phyloP scores from a whole-genome alignment of 257 asterid genomes.

The Solanum neorickii region DNA sequence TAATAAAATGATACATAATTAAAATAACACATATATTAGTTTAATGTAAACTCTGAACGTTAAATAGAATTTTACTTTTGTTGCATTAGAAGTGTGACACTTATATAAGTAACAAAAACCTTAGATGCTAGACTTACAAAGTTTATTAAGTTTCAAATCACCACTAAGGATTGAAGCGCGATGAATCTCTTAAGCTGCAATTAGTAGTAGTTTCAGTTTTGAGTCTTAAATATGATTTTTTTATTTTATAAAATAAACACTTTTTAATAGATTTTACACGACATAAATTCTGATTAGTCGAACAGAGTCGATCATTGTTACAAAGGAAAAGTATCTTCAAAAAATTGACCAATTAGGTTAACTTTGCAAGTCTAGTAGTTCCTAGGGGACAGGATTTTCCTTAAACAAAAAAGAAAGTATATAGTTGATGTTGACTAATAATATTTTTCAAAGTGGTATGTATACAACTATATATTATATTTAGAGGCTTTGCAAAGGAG shows the following conservation, averaged over 20 bases:
- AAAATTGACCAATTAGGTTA: neutral
- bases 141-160: neutral
- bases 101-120: neutral
- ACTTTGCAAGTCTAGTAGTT: neutral
- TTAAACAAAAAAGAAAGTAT: neutral
- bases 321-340: neutral
- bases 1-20: neutral
- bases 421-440: neutral
- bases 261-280: accelerated
- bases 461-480: neutral
- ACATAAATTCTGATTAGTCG: neutral
- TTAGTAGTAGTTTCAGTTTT: neutral
- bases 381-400: neutral
- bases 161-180: no score
- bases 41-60: neutral
- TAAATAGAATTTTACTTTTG: no score
- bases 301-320: accelerated
- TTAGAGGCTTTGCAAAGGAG: neutral
- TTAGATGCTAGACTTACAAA: neutral
- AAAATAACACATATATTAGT: neutral
- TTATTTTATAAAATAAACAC: no score
- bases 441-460: neutral
- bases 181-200: neutral
- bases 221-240: neutral
- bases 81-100: neutral